Percentiles rank a stretch among this genome's conserved stretches.
phyloP scores from a whole-genome alignment of 2,329 filamentous ascomycete genomes.

The Diaporthe longicolla region DNA sequence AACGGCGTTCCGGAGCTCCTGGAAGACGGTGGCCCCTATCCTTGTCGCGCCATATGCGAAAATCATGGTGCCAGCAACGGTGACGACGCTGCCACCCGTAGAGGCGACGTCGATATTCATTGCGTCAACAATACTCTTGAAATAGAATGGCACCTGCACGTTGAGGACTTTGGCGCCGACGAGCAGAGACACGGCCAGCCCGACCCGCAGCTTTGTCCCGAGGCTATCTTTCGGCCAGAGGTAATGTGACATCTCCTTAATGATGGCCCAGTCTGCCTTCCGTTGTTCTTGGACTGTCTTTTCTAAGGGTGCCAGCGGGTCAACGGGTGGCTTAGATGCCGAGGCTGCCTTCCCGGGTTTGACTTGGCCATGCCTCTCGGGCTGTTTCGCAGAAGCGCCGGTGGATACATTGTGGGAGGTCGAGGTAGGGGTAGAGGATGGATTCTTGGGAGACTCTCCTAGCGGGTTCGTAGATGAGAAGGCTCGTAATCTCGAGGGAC shows the following conservation, averaged over 20 bases:
- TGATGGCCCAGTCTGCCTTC: constrained; percentile 98
- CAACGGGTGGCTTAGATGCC: constrained; percentile 48
- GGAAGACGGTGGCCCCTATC: constrained; percentile 89
- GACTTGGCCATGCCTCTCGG: not conserved
- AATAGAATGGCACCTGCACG: constrained; percentile 98
- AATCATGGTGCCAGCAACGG: constrained; percentile 92
- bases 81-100: constrained; percentile 88
- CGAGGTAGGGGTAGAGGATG: not conserved
- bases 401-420: not conserved
- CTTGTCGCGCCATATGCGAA: constrained; percentile 91
- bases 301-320: constrained; percentile 75
- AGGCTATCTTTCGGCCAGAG: constrained; percentile 94
- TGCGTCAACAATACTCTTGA: constrained; percentile 96
- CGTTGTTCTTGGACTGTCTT: constrained; percentile 88
- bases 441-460: constrained; percentile 26
- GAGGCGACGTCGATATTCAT: constrained; percentile 97
- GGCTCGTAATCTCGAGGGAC: constrained; percentile 20
- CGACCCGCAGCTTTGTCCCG: constrained; percentile 86
- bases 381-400: not conserved
- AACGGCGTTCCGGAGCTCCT: constrained; percentile 94
- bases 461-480: constrained; percentile 34
- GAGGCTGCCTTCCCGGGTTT: not conserved
- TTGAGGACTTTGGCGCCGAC: constrained; percentile 95
- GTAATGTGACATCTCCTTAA: constrained; percentile 97
- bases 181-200: constrained; percentile 85